Evolutionary conservation across 441 rosid genomes (phyloP).

Genomic region (Capsella rubella): DNA sequence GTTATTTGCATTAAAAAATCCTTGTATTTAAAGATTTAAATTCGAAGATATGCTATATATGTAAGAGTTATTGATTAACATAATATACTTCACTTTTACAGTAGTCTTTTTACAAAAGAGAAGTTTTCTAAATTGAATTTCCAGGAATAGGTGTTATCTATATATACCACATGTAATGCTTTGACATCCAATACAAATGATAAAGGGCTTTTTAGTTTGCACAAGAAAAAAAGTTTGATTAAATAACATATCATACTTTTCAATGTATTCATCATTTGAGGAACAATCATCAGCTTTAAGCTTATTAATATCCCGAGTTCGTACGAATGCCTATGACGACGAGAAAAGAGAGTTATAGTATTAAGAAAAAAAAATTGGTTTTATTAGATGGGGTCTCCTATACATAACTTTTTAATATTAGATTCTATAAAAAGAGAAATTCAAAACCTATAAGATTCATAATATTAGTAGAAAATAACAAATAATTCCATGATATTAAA

Average conservation of each 20-base stretch:
- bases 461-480: neutral
- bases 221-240: neutral
- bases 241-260: conserved; percentile 26
- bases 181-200: conserved; percentile 24
- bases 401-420: conserved; percentile 15
- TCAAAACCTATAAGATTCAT: conserved; percentile 13
- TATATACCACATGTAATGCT: conserved; percentile 41
- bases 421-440: neutral
- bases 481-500: conserved; percentile 12
- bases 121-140: neutral
- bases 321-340: conserved; percentile 31
- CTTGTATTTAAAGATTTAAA: no score
- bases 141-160: conserved; percentile 18
- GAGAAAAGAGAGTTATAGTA: conserved; percentile 22
- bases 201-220: neutral
- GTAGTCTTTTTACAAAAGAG: neutral
- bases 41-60: no score
- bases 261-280: conserved; percentile 37
- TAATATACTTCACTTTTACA: neutral
- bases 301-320: conserved; percentile 28
- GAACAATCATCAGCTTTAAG: conserved; percentile 28
- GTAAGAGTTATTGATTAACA: neutral
- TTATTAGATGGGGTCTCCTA: conserved; percentile 29
- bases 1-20: no score
- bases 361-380: neutral